A percentile compares a stretch with the other conserved stretches of the same genome.
phyloP scores from a whole-genome alignment of 1,139 yeast genomes.

The Keqinozyma sinolaborantium region DNA sequence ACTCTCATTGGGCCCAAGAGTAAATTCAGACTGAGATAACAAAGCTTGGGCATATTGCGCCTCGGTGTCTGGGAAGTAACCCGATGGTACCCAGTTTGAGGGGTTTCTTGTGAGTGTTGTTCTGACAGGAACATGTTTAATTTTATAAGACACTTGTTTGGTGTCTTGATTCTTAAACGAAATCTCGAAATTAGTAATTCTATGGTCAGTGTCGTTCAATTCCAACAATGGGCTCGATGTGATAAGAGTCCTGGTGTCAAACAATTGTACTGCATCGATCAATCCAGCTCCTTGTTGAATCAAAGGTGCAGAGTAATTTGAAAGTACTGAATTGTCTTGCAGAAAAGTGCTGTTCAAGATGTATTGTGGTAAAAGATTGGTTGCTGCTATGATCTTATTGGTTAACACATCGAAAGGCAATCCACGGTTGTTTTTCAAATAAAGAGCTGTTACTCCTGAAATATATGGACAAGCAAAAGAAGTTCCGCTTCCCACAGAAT shows the following conservation, averaged over 20 bases:
- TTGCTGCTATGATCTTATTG: too few relatives aligned
- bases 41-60: slow-evolving; percentile 4
- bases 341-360: too few relatives aligned
- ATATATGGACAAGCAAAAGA: slow-evolving; percentile 15
- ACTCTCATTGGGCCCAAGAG: slow-evolving; percentile 4
- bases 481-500: slow-evolving; percentile 11
- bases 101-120: slow-evolving; percentile 6
- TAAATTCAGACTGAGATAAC: slow-evolving; percentile 2
- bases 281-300: slow-evolving; percentile 19
- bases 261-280: slow-evolving; percentile 27
- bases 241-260: slow-evolving; percentile 25
- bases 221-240: slow-evolving; percentile 7
- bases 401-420: too few relatives aligned
- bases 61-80: slow-evolving; percentile 6
- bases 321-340: too few relatives aligned
- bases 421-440: not conserved
- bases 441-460: slow-evolving; percentile 14
- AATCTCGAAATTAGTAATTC: slow-evolving; percentile 5
- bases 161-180: slow-evolving; percentile 8
- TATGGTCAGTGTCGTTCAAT: slow-evolving; percentile 10
- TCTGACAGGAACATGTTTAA: slow-evolving; percentile 7
- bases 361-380: too few relatives aligned
- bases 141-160: slow-evolving; percentile 6
- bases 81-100: not conserved
- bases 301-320: not conserved